These are phyloP conservation scores for Penicillium aurantiogriseum DNA, from an alignment of 2,329 filamentous ascomycete genomes.

Conservation along the genomic window DNA sequence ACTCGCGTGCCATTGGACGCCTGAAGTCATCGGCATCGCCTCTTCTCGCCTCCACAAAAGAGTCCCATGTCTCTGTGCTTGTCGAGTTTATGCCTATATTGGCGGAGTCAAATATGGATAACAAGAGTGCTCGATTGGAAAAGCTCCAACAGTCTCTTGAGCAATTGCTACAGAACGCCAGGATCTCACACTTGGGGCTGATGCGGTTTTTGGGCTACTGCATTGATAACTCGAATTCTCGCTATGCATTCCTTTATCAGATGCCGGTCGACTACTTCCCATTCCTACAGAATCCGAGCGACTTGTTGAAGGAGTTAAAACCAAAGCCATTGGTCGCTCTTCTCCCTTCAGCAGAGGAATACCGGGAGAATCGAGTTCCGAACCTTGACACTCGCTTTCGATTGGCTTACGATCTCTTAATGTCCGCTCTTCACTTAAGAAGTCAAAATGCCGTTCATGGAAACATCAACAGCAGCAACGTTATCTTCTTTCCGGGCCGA, in stretches of 20 bases:
- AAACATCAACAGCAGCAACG: conserved; percentile 64
- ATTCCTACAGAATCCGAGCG: conserved; percentile 42
- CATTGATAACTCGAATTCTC: conserved; percentile 56
- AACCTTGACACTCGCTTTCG: conserved; percentile 62
- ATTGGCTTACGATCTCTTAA: conserved; percentile 58
- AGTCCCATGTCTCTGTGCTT: conserved; percentile 40
- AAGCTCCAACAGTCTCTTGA: conserved; percentile 41
- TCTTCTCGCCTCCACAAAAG: conserved; percentile 32
- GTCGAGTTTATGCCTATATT: conserved; percentile 46
- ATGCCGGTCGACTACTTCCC: conserved; percentile 52
- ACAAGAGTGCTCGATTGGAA: conserved; percentile 30
- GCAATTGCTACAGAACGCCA: conserved; percentile 42
- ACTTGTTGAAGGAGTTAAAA: conserved; percentile 37
- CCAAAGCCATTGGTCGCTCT: conserved; percentile 45
- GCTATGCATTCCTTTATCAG: conserved; percentile 61
- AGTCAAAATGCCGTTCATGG: conserved; percentile 58
- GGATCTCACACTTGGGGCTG: conserved; percentile 43
- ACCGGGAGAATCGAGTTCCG: conserved; percentile 43
- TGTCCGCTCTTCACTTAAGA: conserved; percentile 58
- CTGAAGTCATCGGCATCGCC: conserved; percentile 41
- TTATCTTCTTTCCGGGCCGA: conserved; percentile 54
- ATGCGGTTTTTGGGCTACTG: conserved; percentile 52
- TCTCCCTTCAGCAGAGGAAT: conserved; percentile 43
- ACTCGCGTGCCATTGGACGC: conserved; percentile 43
- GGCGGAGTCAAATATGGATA: conserved; percentile 32